Base-by-base conservation (phyloP, 129 eudicot genomes). In the Chrysanthemum lavandulifolium region DNA sequence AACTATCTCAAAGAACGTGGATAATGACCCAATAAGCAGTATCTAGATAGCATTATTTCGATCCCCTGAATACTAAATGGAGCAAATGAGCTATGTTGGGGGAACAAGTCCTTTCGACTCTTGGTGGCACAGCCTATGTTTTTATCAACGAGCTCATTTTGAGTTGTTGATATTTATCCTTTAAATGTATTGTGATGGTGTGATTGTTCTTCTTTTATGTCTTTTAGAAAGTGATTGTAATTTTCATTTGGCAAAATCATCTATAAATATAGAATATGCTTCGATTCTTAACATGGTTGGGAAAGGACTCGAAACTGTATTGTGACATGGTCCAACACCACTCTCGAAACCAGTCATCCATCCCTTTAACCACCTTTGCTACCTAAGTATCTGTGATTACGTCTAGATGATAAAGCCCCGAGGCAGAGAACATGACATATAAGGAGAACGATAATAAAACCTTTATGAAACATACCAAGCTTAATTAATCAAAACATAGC, bases 1-100 rank as follows among this genome's bases (percentile, higher is more conserved):
- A 1, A 45, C 55, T 50, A 86, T 71, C 65, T 75, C 80, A 5
- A 65, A 61, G 65, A 19, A 36, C 49, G 79, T 68, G 25, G 13
- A 76, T 14, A 79, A 47, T 7, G 65, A 76, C 74, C 77, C 67
- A 73, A 78, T 79, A 15, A 87, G 87, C 69, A 84, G 84, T 14
- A n/a, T 67, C 61, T 84, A 50, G 57, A 23, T 56, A 55, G 48
- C 48, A 27, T 54, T 29, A 55, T 45, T 54, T 8, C 31, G 33
- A 43, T 63, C 14, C 62, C 43, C 27, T 11, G 4, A 48, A 55
- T 8, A 47, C 58, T 11, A 64, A 50, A 25, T 40, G 69, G 61
- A 51, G 63, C 78, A 65, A 73, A 15, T 61, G 62, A 31, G 70
- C 59, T 69, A 55, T n/a, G 64, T 31, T n/a, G 11, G 4, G 61